These are phyloP conservation scores for Priceomyces haplophilus DNA, from an alignment of 805 yeast species.

Conservation along the genomic window DNA sequence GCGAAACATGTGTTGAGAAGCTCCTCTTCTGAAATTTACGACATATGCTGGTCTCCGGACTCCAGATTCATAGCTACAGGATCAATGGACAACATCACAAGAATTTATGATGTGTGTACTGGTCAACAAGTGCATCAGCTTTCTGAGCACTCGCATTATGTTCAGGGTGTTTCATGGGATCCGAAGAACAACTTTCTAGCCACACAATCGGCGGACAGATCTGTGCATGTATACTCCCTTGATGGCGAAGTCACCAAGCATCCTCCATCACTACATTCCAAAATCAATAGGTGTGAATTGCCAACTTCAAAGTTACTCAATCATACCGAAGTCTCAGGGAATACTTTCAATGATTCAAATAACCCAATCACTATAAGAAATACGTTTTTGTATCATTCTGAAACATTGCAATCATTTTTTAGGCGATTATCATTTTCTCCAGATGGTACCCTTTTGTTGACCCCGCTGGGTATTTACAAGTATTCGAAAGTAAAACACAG, in stretches of 20 bases:
- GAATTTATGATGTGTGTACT: conserved; percentile 58
- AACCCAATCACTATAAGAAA: conserved; percentile 3
- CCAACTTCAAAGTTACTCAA: conserved; percentile 5
- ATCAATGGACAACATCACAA: conserved; percentile 81
- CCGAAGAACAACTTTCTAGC: conserved; percentile 75
- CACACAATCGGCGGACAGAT: conserved; percentile 87
- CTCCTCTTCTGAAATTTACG: conserved; percentile 79
- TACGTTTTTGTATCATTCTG: conserved; percentile 64
- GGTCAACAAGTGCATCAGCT: conserved; percentile 60
- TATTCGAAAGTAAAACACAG: not conserved
- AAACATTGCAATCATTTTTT: conserved; percentile 86
- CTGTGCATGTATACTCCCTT: conserved; percentile 66
- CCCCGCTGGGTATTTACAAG: conserved; percentile 67
- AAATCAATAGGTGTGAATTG: conserved; percentile 8
- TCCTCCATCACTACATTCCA: conserved; percentile 8
- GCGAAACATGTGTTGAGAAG: conserved; percentile 56
- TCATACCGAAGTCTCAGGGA: not conserved
- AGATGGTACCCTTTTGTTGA: conserved; percentile 76
- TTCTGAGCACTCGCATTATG: conserved; percentile 80
- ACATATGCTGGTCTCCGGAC: conserved; percentile 90
- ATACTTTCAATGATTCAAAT: conserved; percentile 16
- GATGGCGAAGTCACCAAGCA: conserved; percentile 16
- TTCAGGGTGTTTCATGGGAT: conserved; percentile 97
- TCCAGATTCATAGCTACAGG: conserved; percentile 76
- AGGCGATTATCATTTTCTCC: conserved; percentile 84